Evolutionary conservation across 2,329 filamentous ascomycete species (phyloP).

Genomic region (Aspergillus flavus): DNA sequence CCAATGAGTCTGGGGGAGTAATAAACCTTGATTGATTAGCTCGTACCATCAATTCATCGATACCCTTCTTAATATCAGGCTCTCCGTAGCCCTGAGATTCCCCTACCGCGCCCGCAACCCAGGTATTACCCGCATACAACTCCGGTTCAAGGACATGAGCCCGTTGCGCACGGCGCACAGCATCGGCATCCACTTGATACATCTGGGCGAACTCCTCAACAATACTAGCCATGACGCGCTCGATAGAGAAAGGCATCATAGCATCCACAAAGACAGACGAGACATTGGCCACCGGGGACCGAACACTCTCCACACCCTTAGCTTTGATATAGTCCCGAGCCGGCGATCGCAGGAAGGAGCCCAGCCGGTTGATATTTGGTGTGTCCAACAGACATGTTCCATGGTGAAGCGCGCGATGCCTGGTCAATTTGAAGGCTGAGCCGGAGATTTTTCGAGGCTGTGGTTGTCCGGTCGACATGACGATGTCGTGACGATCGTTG

Average conservation of each 20-base stretch:
- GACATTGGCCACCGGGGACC: conserved; percentile 81
- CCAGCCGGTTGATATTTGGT: conserved; percentile 71
- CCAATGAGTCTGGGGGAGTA: background rate
- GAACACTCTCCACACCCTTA: conserved; percentile 87
- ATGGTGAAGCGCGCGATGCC: conserved; percentile 81
- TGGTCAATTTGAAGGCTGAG: conserved; percentile 91
- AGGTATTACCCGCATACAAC: conserved; percentile 36
- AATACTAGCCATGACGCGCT: conserved; percentile 56
- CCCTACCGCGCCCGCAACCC: conserved; percentile 52
- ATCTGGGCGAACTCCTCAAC: conserved; percentile 66
- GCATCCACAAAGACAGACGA: conserved; percentile 55
- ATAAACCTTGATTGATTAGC: conserved; percentile 5
- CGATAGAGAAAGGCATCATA: conserved; percentile 49
- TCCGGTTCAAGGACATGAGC: conserved; percentile 38
- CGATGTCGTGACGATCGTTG: conserved; percentile 92
- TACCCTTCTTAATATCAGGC: conserved; percentile 62
- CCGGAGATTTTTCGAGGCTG: conserved; percentile 79
- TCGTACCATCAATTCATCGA: conserved; percentile 58
- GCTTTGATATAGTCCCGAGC: conserved; percentile 75
- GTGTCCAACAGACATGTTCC: conserved; percentile 84
- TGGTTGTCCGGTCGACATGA: conserved; percentile 60
- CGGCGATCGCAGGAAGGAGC: conserved; percentile 73
- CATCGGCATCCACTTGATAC: conserved; percentile 56
- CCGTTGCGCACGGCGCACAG: conserved; percentile 34
- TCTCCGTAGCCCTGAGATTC: conserved; percentile 50